Base-by-base conservation (phyloP, 2,329 filamentous ascomycete species). In the Pseudogymnoascus pannorum region DNA sequence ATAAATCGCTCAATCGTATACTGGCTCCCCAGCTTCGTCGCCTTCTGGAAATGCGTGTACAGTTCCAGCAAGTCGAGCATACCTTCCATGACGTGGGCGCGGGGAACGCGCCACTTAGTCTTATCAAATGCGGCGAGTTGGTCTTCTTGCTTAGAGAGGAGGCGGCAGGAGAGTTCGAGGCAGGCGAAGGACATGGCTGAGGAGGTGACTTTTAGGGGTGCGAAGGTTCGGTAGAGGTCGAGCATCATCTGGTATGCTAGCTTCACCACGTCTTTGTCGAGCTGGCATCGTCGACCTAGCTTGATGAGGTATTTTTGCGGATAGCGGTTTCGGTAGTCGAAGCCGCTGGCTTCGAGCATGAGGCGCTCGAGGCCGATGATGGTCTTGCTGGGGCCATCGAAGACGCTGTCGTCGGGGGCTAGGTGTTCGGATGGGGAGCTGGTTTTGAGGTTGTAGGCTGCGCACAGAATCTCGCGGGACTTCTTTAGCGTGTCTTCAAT, bases 401-500 rank as follows among this genome's bases (percentile, higher is more conserved):
- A 95, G 24, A 92, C 89, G 72, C 88, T 87, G 74, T 97, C 92
- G 73, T 97, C 93, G 3, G 89, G 84, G 16, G 88, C 88, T 36
- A 87, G 72, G 73, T 88, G 75, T 75, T 91, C 81, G 74, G 89
- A 73, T 75, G 87, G 67, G 69, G 66, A 60, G 58, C 12, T 38
- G 40, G 69, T 66, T 59, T 92, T 94, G 36, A 96, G 77, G 71
- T 96, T 97, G 75, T 93, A 91, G 22, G 91, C 88, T 1, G 92
- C 92, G 62, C 91, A 95, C 14, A 97, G 79, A 64, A 99, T 95
- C 65, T 99, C 94, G 62, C 85, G 86, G 3, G 91, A 96, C 78
- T 97, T 97, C 77, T 99, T 99, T 67, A 97, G 83, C 0, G 94
- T 99, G 74, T 99, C 94, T 75, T 99, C 94, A 51, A 95, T 92